phyloP scores from a whole-genome alignment of 495 filamentous ascomycete species.

The Talaromyces ruber region DNA sequence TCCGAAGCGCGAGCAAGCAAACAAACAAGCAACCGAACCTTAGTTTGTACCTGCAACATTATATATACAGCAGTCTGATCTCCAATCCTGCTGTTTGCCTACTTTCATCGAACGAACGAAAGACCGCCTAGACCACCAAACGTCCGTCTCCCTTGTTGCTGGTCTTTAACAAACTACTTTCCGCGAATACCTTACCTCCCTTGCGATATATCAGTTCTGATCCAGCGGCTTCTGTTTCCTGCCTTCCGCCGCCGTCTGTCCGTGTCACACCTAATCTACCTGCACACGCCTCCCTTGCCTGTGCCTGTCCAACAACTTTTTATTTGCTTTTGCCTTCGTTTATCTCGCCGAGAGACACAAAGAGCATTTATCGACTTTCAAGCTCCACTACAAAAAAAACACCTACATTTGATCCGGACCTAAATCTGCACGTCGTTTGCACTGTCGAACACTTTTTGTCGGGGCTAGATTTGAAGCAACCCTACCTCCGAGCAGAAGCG shows the following conservation, averaged over 20 bases:
- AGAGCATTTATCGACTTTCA: neutral
- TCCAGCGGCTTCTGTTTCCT: neutral
- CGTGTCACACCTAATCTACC: conserved; percentile 1
- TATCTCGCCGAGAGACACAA: neutral
- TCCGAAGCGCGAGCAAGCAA: neutral
- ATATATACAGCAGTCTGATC: neutral
- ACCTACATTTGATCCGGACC: neutral
- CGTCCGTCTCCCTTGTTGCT: neutral
- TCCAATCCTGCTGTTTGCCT: conserved; percentile 3
- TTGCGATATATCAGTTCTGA: conserved; percentile 3
- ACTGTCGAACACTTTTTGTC: neutral
- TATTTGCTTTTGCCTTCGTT: neutral
- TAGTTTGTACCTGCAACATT: neutral
- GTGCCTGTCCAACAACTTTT: neutral
- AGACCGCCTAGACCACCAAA: neutral
- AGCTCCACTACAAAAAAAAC: neutral
- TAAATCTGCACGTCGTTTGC: neutral
- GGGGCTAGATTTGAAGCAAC: neutral
- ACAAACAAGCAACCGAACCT: neutral
- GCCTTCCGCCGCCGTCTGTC: conserved; percentile 1
- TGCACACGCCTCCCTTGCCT: conserved; percentile 3
- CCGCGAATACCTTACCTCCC: neutral
- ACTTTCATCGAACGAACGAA: neutral
- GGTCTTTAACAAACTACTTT: neutral
- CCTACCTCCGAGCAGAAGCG: neutral